phyloP scores from a whole-genome alignment of 2,329 filamentous ascomycete species.

The Diaporthe sp. region DNA sequence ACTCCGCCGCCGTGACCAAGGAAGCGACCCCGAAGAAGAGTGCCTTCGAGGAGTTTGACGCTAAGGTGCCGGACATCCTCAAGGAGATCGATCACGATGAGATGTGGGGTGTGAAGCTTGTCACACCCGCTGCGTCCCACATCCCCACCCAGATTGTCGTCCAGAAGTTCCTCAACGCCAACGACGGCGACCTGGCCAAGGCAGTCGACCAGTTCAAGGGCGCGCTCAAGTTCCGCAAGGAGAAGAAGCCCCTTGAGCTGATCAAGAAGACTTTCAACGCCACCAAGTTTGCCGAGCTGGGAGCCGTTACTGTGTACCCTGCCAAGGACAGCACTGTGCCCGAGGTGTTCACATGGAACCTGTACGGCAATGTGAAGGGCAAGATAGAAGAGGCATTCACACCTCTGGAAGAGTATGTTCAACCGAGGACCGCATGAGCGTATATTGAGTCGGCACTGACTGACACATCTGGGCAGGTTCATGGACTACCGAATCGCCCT shows the following conservation, averaged over 20 bases:
- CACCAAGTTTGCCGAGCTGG: slow-evolving; percentile 81
- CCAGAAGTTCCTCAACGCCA: slow-evolving; percentile 94
- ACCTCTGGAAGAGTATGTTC: slow-evolving; percentile 79
- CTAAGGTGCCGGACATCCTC: slow-evolving; percentile 69
- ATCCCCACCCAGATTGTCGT: slow-evolving; percentile 86
- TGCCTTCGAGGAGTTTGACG: slow-evolving; percentile 68
- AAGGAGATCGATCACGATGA: slow-evolving; percentile 73
- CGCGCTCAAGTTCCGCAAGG: slow-evolving; percentile 86
- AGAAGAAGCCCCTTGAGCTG: slow-evolving; percentile 77
- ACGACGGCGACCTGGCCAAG: slow-evolving; percentile 79
- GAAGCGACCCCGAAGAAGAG: slow-evolving; percentile 40
- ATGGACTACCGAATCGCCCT: slow-evolving; percentile 89
- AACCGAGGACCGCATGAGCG: too few relatives aligned
- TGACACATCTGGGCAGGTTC: slow-evolving; percentile 68
- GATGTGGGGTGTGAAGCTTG: slow-evolving; percentile 87
- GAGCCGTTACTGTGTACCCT: slow-evolving; percentile 82
- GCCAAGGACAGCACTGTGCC: slow-evolving; percentile 53
- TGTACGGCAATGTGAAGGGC: slow-evolving; percentile 90
- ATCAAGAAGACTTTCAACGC: slow-evolving; percentile 74
- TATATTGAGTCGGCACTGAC: neutral
- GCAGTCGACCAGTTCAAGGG: slow-evolving; percentile 83
- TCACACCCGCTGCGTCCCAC: slow-evolving; percentile 59
- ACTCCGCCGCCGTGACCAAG: neutral
- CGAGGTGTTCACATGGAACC: slow-evolving; percentile 88
- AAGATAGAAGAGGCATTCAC: slow-evolving; percentile 85